These are phyloP conservation scores for Clonostachys byssicola DNA, from an alignment of 2,329 filamentous ascomycete genomes.

Conservation along the genomic window DNA sequence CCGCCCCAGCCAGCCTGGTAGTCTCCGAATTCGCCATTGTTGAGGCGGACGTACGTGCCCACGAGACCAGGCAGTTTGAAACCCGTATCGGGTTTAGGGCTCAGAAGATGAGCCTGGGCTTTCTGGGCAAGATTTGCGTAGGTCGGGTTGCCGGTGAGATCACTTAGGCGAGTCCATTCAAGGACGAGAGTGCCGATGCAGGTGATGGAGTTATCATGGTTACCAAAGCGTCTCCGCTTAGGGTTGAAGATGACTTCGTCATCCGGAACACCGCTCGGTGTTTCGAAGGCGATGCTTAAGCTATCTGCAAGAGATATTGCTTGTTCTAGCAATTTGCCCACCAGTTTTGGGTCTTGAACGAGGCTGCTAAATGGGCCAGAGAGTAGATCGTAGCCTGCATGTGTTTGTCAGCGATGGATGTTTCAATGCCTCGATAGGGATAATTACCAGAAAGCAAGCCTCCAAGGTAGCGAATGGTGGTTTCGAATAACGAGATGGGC, in stretches of 20 bases:
- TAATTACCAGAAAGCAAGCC: slow-evolving; percentile 48
- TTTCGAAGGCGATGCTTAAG: slow-evolving; percentile 73
- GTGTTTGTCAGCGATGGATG: slow-evolving; percentile 18
- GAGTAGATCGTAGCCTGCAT: slow-evolving; percentile 60
- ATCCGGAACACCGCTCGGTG: slow-evolving; percentile 68
- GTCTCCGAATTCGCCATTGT: slow-evolving; percentile 62
- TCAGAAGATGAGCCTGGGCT: slow-evolving; percentile 63
- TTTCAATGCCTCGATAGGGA: neutral
- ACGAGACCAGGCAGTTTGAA: slow-evolving; percentile 65
- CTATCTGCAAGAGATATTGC: slow-evolving; percentile 63
- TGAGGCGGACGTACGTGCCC: slow-evolving; percentile 60
- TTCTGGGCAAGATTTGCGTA: slow-evolving; percentile 74
- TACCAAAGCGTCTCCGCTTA: slow-evolving; percentile 41
- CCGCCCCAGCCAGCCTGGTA: slow-evolving; percentile 68
- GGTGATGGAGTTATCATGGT: slow-evolving; percentile 68
- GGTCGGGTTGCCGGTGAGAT: slow-evolving; percentile 62
- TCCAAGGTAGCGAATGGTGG: slow-evolving; percentile 67
- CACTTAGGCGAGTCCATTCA: slow-evolving; percentile 79
- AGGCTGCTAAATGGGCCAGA: slow-evolving; percentile 56
- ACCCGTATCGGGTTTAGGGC: slow-evolving; percentile 39
- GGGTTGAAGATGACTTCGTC: slow-evolving; percentile 61
- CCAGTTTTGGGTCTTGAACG: slow-evolving; percentile 31
- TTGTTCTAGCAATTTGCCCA: slow-evolving; percentile 59
- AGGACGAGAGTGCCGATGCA: slow-evolving; percentile 70
- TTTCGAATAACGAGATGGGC: slow-evolving; percentile 68